These are phyloP conservation scores for Metarhizium sp. DNA, from an alignment of 2,329 filamentous ascomycete genomes.

Conservation along the genomic window DNA sequence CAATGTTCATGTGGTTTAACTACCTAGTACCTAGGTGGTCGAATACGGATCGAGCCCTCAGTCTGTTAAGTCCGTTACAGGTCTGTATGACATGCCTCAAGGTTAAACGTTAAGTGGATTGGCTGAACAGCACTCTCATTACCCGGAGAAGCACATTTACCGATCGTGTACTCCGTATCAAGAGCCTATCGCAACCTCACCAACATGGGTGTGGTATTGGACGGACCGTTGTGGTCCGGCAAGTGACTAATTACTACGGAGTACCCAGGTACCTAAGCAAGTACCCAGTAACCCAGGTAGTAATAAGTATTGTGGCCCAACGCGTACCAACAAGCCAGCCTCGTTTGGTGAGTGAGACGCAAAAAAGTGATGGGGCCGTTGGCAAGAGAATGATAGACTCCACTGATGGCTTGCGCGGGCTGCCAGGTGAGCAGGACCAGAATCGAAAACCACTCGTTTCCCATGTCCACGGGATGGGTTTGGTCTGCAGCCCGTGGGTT, in stretches of 20 bases:
- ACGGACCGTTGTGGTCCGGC: slow-evolving; percentile 1
- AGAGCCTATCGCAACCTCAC: neutral
- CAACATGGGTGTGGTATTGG: neutral
- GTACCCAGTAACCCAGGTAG: too few species aligned
- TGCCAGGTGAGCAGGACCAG: neutral
- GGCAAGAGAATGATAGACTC: neutral
- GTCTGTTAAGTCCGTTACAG: neutral
- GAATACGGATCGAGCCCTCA: too few species aligned
- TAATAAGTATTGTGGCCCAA: neutral
- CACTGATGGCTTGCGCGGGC: neutral
- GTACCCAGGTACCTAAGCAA: too few species aligned
- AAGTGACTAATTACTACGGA: neutral
- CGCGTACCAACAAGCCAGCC: neutral
- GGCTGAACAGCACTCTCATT: neutral
- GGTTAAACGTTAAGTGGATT: neutral
- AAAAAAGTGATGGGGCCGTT: neutral
- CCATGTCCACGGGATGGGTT: neutral
- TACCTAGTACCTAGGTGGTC: too few species aligned
- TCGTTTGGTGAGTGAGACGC: neutral
- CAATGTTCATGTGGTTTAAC: too few species aligned
- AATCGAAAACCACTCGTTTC: neutral
- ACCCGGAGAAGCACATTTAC: neutral
- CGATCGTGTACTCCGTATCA: neutral
- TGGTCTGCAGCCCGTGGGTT: neutral
- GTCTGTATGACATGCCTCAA: neutral